Percentiles rank a stretch among this genome's conserved stretches.
phyloP scores from a whole-genome alignment of 106 monocot genomes.

The Xerophyta viscosa region DNA sequence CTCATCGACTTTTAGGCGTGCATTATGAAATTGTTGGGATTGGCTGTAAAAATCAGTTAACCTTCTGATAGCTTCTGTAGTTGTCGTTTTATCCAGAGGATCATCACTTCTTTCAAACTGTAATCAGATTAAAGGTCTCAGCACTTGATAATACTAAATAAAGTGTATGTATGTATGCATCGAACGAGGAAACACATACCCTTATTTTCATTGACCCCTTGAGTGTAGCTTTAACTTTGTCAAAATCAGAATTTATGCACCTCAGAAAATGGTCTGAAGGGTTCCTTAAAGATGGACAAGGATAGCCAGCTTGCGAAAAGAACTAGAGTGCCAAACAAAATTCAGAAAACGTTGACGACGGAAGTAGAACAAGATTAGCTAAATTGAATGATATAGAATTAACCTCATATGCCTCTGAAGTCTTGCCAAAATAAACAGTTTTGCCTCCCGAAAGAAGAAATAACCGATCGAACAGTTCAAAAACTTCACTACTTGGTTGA shows the following conservation, averaged over 20 bases:
- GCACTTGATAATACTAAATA: background rate
- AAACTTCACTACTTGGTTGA: slow-evolving; percentile 99
- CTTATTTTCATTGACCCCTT: slow-evolving; percentile 58
- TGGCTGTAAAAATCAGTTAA: slow-evolving; percentile 38
- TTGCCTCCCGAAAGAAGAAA: slow-evolving; percentile 85
- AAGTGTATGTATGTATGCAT: background rate
- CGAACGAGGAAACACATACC: slow-evolving; percentile 13
- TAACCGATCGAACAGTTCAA: slow-evolving; percentile 77
- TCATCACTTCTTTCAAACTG: slow-evolving; percentile 82
- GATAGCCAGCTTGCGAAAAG: slow-evolving; percentile 78
- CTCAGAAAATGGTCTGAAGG: slow-evolving; percentile 70
- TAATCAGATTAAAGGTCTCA: background rate
- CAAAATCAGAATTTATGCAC: slow-evolving; percentile 65
- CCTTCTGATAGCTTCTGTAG: slow-evolving; percentile 62
- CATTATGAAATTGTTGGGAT: slow-evolving; percentile 41
- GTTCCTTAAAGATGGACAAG: slow-evolving; percentile 75
- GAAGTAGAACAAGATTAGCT: background rate
- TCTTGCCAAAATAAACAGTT: slow-evolving; percentile 83
- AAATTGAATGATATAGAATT: background rate
- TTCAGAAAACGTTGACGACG: background rate
- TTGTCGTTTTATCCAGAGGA: slow-evolving; percentile 77
- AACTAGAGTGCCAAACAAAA: slow-evolving; percentile 28
- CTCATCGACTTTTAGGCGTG: slow-evolving; percentile 57
- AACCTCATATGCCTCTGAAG: slow-evolving; percentile 73
- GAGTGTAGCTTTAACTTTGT: slow-evolving; percentile 65